Evolutionary conservation across 768 basidiomycete genomes (phyloP).

Genomic region (Boletus reticulatus): DNA sequence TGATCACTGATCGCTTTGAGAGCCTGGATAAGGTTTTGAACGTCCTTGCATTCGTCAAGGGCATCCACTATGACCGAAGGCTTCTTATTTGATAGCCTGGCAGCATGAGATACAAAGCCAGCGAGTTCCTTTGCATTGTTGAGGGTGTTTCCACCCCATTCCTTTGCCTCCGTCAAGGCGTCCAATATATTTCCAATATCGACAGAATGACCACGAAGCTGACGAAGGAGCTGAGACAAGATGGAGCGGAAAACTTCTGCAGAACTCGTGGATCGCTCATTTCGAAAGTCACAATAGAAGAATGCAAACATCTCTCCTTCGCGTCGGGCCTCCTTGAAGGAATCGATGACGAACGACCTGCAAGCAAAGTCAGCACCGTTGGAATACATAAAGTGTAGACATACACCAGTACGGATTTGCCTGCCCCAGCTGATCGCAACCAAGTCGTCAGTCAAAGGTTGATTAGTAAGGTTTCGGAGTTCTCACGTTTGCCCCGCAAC

Average conservation of each 20-base stretch:
- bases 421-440: background rate
- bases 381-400: background rate
- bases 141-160: background rate
- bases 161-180: background rate
- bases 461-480: no score
- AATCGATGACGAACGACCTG: slow-evolving; percentile 3
- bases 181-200: background rate
- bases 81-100: background rate
- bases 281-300: slow-evolving; percentile 4
- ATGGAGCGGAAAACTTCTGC: slow-evolving; percentile 3
- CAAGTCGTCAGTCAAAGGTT: background rate
- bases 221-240: background rate
- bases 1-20: background rate
- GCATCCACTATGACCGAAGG: slow-evolving; percentile 3
- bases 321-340: background rate
- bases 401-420: slow-evolving; percentile 9
- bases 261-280: background rate
- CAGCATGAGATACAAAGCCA: background rate
- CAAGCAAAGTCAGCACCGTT: background rate
- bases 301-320: background rate
- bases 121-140: background rate
- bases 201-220: background rate
- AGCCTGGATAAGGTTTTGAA: background rate
- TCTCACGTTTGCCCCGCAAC: slow-evolving; percentile 8
- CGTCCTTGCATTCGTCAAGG: slow-evolving; percentile 4